Evolutionary conservation across 148 eudicot species (phyloP), one percentile per base, ranked within the genome.

Genomic region (Euryodendron excelsum): DNA sequence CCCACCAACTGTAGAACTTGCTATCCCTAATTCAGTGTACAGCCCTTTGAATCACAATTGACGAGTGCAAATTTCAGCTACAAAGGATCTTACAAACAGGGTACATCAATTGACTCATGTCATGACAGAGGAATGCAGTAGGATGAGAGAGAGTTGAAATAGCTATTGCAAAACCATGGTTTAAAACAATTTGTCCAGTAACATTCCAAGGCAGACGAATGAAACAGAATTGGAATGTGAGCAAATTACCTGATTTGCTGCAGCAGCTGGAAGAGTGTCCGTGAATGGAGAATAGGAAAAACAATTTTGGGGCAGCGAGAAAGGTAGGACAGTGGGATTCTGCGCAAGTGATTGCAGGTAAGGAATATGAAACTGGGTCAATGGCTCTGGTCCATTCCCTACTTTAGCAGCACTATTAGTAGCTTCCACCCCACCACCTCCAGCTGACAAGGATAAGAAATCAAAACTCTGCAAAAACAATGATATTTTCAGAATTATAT

Each of bases 401-500:
- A 34, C 21, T 69, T 72, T 83, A 69, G 69, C 62, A 44, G 50
- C 73, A 61, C 74, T 68, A 47, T 56, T 47, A 33, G 74, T 73
- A 62, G 75, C 72, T 74, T 80, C 85, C 83, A 82, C n/a, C 28
- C 77, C 85, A 25, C 71, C 83, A 75, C 61, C 74, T 81, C 87
- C 74, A 73, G 81, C 69, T 41, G 85, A 86, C 69, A 90, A 64
- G 23, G 93, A 86, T 36, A 88, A 79, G 79, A 88, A 88, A 84
- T 86, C 85, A 52, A 65, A 78, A 77, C 84, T 77, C 96, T 92
- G 92, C 81, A 56, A 83, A 76, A 65, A 78, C 41, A 74, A 9
- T 78, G 28, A 61, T 18, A 30, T 30, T 44, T 64, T 74, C 45
- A 77, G 58, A 60, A 72, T 48, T 11, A 78, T 4, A 67, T 18